A percentile compares a stretch with the other conserved stretches of the same genome.
Evolutionary conservation across 2,329 filamentous ascomycete species (phyloP).

Genomic region (Penicillium sp.): DNA sequence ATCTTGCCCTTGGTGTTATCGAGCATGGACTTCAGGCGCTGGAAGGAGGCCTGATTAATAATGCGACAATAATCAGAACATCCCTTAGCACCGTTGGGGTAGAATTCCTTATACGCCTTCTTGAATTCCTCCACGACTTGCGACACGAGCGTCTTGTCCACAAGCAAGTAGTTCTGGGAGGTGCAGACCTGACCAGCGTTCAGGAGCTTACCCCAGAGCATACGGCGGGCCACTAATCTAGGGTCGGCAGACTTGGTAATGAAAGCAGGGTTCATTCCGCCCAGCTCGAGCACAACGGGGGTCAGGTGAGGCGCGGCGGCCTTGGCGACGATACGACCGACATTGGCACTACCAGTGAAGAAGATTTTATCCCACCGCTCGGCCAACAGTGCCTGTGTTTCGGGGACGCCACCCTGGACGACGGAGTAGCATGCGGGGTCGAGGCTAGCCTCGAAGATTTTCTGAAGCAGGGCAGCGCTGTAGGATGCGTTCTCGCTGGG

Average conservation of each 20-base stretch:
- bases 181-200: conserved; percentile 92
- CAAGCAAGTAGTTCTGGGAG: conserved; percentile 86
- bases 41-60: conserved; percentile 75
- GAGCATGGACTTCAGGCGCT: conserved; percentile 86
- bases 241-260: conserved; percentile 81
- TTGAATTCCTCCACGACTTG: conserved; percentile 74
- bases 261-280: conserved; percentile 88
- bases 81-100: conserved; percentile 75
- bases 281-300: conserved; percentile 84
- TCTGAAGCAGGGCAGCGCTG: conserved; percentile 74
- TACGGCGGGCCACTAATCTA: conserved; percentile 73
- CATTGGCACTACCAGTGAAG: conserved; percentile 78
- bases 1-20: conserved; percentile 80
- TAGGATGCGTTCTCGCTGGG: conserved; percentile 80
- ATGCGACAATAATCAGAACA: conserved; percentile 78
- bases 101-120: conserved; percentile 71
- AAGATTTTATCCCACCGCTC: conserved; percentile 98
- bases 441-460: conserved; percentile 72
- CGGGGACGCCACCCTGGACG: conserved; percentile 76
- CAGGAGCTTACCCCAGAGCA: conserved; percentile 84
- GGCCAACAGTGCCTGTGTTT: conserved; percentile 78
- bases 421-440: conserved; percentile 74
- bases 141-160: conserved; percentile 71
- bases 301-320: conserved; percentile 89
- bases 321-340: conserved; percentile 83